These are phyloP conservation scores for Clarireedia hainanense DNA, from an alignment of 2,329 filamentous ascomycete species.

Conservation along the genomic window DNA sequence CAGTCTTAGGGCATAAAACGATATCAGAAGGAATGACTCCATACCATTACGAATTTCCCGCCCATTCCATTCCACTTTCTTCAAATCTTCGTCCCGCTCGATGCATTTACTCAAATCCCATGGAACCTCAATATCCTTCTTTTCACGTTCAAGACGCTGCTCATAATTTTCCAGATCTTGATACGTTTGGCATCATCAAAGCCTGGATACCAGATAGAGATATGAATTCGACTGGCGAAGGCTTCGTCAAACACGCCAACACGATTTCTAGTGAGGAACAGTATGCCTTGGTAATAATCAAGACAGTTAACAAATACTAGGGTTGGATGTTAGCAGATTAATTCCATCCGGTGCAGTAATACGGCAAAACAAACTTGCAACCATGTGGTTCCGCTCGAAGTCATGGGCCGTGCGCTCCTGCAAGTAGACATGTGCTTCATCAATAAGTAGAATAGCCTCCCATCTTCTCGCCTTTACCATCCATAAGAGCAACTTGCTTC, in stretches of 20 bases:
- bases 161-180: constrained; percentile 23
- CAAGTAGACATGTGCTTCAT: constrained; percentile 78
- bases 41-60: constrained; percentile 20
- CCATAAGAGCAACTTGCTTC: constrained; percentile 71
- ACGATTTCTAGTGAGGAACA: not conserved
- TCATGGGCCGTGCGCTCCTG: constrained; percentile 77
- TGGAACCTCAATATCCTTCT: constrained; percentile 5
- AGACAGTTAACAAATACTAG: not conserved
- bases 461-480: constrained; percentile 78
- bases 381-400: constrained; percentile 74
- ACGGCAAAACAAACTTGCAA: constrained; percentile 65
- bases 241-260: constrained; percentile 76
- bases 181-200: constrained; percentile 34
- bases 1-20: too few species aligned
- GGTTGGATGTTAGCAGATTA: not conserved
- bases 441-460: constrained; percentile 76
- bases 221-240: constrained; percentile 81
- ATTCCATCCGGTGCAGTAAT: too few species aligned
- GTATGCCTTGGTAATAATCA: not conserved
- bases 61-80: constrained; percentile 20
- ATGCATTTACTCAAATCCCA: constrained; percentile 13
- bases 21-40: not conserved
- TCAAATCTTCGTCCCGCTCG: constrained; percentile 11
- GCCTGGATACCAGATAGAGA: constrained; percentile 73
- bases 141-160: constrained; percentile 16